Evolutionary conservation across 2,329 filamentous ascomycete genomes (phyloP).

Genomic region (Xylariaceae sp.): DNA sequence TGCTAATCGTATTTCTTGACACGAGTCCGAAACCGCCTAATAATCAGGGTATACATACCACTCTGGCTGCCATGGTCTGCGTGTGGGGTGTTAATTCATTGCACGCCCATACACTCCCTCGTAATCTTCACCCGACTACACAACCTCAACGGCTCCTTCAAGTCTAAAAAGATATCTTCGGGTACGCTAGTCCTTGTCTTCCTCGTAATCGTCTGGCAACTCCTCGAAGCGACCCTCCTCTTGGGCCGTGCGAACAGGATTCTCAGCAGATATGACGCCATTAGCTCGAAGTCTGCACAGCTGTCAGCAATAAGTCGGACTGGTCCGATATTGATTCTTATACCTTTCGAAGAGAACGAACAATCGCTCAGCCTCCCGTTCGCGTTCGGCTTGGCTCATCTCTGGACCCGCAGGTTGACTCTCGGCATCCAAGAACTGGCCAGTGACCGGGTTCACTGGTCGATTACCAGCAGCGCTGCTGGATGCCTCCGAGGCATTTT

Average conservation of each 20-base stretch:
- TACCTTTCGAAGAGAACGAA: conserved; percentile 88
- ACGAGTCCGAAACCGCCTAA: too few species aligned
- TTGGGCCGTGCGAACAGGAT: conserved; percentile 57
- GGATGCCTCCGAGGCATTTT: conserved; percentile 51
- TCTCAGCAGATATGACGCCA: conserved; percentile 60
- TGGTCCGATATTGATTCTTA: background rate
- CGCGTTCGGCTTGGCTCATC: conserved; percentile 89
- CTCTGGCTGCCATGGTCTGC: too few species aligned
- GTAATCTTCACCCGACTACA: too few species aligned
- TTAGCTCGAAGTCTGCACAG: conserved; percentile 22
- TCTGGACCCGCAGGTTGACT: conserved; percentile 50
- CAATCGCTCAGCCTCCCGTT: conserved; percentile 79
- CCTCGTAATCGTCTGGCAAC: conserved; percentile 31
- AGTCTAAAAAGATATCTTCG: too few species aligned
- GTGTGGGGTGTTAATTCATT: too few species aligned
- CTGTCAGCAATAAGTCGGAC: conserved; percentile 10
- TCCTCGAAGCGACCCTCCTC: conserved; percentile 60
- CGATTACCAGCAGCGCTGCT: conserved; percentile 26
- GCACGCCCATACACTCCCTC: too few species aligned
- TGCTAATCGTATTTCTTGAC: too few species aligned
- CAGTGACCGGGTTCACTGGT: conserved; percentile 75
- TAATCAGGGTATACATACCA: too few species aligned
- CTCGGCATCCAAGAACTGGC: conserved; percentile 69
- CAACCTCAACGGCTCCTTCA: too few species aligned
- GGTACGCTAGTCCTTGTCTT: too few species aligned